Evolutionary conservation across 192 early-diverging fungal genomes (phyloP).

Genomic region (Thamnidium elegans): DNA sequence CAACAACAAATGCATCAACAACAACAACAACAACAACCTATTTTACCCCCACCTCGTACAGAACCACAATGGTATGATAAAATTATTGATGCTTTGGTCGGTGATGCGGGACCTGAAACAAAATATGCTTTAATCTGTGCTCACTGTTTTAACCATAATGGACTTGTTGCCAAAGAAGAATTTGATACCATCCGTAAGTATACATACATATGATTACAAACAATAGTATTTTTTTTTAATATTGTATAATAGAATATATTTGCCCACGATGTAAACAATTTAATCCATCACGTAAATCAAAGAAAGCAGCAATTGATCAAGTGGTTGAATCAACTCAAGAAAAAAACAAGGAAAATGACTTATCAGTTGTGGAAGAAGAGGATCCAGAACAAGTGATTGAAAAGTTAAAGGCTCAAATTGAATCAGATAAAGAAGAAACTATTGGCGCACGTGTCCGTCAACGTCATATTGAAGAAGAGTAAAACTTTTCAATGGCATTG

Average conservation of each 20-base stretch:
- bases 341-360: not conserved
- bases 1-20: constrained; percentile 12
- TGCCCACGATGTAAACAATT: constrained; percentile 59
- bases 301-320: constrained; percentile 5
- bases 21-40: constrained; percentile 15
- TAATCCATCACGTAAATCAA: constrained; percentile 46
- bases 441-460: constrained; percentile 26
- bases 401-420: not conserved
- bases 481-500: constrained; percentile 31
- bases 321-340: constrained; percentile 2
- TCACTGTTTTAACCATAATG: constrained; percentile 90
- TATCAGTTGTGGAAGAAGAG: constrained; percentile 7
- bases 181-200: constrained; percentile 67
- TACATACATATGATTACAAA: not conserved
- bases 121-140: constrained; percentile 94
- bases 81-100: constrained; percentile 88
- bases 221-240: too few relatives aligned
- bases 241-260: too few relatives aligned
- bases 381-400: not conserved
- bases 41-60: constrained; percentile 18
- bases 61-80: constrained; percentile 81
- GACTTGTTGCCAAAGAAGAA: constrained; percentile 81
- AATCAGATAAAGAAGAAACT: constrained; percentile 3
- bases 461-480: not conserved
- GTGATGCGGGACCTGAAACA: constrained; percentile 83